Conservation (phyloP, 129 eudicot genomes). For the Tanacetum coccineum region DNA sequence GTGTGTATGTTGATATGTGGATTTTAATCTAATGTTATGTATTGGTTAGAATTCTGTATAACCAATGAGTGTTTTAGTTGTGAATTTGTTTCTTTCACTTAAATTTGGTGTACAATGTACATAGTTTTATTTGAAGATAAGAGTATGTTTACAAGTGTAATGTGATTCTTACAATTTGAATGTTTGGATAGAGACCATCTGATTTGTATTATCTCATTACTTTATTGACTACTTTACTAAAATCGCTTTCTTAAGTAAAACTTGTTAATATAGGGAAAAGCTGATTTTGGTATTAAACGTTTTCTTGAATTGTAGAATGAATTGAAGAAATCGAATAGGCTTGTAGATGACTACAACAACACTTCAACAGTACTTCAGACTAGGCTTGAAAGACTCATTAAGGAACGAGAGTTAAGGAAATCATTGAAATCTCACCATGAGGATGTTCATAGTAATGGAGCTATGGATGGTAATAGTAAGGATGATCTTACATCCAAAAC, state of each 20-base stretch:
- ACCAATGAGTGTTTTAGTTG: constrained; percentile 23
- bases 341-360: constrained; percentile 33
- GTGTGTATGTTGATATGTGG: neutral
- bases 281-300: neutral
- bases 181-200: too few relatives aligned
- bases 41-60: constrained; percentile 6
- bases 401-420: constrained; percentile 64
- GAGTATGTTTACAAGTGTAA: neutral
- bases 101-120: neutral
- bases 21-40: neutral
- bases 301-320: constrained; percentile 45
- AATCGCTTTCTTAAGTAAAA: neutral
- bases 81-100: constrained; percentile 10
- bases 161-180: too few relatives aligned
- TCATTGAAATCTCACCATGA: constrained; percentile 44
- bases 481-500: constrained; percentile 31
- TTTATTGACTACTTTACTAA: neutral
- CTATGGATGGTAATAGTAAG: constrained; percentile 22
- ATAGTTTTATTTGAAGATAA: too few relatives aligned
- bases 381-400: constrained; percentile 67
- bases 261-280: neutral
- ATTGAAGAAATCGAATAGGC: constrained; percentile 33
- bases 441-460: constrained; percentile 36
- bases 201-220: neutral
- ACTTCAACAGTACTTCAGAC: constrained; percentile 44